Percentiles rank a stretch among this genome's conserved stretches.
These are phyloP conservation scores for Theileria orientalis DNA, from an alignment of 169 alveolate species.

Conservation along the genomic window DNA sequence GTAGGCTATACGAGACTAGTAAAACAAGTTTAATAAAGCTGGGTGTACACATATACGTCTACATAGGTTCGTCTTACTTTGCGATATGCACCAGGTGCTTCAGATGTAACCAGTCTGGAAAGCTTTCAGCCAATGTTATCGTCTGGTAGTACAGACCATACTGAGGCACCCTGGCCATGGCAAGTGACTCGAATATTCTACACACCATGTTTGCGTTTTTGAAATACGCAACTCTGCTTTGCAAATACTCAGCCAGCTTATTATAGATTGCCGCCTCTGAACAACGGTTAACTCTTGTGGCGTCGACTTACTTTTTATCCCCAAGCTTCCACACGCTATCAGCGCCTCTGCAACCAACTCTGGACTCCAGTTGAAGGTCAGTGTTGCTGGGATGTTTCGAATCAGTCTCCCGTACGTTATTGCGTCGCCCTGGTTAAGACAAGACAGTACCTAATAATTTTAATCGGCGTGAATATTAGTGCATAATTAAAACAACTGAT, in stretches of 20 bases:
- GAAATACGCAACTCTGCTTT: slow-evolving; percentile 3
- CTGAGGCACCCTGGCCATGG: slow-evolving; percentile 24
- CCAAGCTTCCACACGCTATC: slow-evolving; percentile 21
- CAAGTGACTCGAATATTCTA: slow-evolving; percentile 45
- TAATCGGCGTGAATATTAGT: not conserved
- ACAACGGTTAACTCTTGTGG: not conserved
- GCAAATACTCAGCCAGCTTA: slow-evolving; percentile 33
- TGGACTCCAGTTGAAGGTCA: slow-evolving; percentile 57
- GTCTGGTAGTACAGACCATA: slow-evolving; percentile 52
- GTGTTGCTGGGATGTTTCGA: slow-evolving; percentile 57
- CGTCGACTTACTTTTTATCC: not conserved
- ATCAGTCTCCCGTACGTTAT: slow-evolving; percentile 49
- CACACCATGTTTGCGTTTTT: slow-evolving; percentile 12
- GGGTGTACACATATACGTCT: no score
- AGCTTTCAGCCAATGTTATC: slow-evolving; percentile 5
- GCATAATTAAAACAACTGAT: not conserved
- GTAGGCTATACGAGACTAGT: no score
- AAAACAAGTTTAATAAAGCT: no score
- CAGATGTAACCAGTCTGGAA: slow-evolving; percentile 39
- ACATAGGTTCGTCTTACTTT: slow-evolving; percentile 10
- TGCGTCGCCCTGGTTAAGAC: slow-evolving; percentile 37
- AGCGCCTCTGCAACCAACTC: slow-evolving; percentile 46
- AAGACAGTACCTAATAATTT: slow-evolving; percentile 28
- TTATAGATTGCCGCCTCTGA: slow-evolving; percentile 30
- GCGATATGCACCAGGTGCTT: slow-evolving; percentile 40